Evolutionary conservation across 441 rosid genomes (phyloP).

Genomic region (Brassica balearica): DNA sequence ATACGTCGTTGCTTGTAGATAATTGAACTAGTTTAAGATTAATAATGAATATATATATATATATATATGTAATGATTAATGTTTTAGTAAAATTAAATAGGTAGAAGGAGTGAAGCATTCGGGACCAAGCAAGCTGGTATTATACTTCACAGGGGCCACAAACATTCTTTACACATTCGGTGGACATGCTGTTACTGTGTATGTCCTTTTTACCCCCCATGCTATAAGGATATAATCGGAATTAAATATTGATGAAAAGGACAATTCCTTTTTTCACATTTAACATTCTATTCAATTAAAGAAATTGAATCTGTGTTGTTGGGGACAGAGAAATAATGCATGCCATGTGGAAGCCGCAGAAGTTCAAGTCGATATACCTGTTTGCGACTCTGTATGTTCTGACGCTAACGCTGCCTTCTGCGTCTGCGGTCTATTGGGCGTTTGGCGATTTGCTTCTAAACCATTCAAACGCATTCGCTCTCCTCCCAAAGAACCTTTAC

Average conservation of each 20-base stretch:
- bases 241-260: slow-evolving; percentile 15
- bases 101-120: slow-evolving; percentile 71
- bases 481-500: slow-evolving; percentile 56
- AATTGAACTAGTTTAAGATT: background rate
- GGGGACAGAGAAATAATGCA: slow-evolving; percentile 73
- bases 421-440: slow-evolving; percentile 75
- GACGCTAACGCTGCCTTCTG: slow-evolving; percentile 73
- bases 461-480: slow-evolving; percentile 74
- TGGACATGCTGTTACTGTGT: slow-evolving; percentile 83
- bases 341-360: slow-evolving; percentile 84
- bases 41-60: background rate
- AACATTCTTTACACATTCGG: slow-evolving; percentile 85
- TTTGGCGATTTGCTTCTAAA: slow-evolving; percentile 74
- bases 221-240: slow-evolving; percentile 23
- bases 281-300: background rate
- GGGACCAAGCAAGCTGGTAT: slow-evolving; percentile 66
- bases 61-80: background rate
- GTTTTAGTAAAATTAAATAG: slow-evolving; percentile 30
- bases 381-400: slow-evolving; percentile 66
- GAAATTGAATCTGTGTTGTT: background rate
- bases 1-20: slow-evolving; percentile 24
- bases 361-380: slow-evolving; percentile 70
- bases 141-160: slow-evolving; percentile 82
- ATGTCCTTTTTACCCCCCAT: slow-evolving; percentile 46
- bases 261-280: slow-evolving; percentile 24